Conservation (phyloP, 805 yeast species). For the Starmerella cellae region DNA sequence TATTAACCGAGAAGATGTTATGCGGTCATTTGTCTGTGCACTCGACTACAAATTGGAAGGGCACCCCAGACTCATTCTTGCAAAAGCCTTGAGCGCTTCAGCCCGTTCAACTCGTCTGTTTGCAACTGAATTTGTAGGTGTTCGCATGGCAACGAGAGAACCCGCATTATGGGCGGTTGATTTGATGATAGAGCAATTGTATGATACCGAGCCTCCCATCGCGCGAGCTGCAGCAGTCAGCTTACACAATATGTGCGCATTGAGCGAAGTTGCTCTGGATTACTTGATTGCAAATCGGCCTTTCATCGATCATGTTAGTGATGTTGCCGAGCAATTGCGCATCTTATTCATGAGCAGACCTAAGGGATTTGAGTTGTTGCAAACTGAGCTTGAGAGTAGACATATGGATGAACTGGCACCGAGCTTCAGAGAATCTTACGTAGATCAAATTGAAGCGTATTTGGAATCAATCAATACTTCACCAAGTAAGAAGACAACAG, state of each 20-base stretch:
- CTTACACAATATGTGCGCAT: constrained; percentile 41
- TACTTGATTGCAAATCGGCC: constrained; percentile 45
- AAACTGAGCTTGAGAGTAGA: constrained; percentile 37
- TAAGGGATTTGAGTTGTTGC: constrained; percentile 54
- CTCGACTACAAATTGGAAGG: constrained; percentile 48
- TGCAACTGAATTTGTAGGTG: constrained; percentile 41
- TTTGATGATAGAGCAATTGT: constrained; percentile 50
- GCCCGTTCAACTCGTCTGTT: constrained; percentile 39
- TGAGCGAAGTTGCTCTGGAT: constrained; percentile 33
- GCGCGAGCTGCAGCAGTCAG: constrained; percentile 43
- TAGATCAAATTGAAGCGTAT: constrained; percentile 26
- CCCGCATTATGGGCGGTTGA: constrained; percentile 36
- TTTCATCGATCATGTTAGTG: constrained; percentile 40
- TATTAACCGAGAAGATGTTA: constrained; percentile 21
- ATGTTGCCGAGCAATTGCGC: constrained; percentile 43
- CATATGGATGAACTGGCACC: constrained; percentile 61
- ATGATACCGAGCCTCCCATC: constrained; percentile 49
- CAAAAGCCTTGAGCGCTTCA: constrained; percentile 49
- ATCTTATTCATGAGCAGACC: constrained; percentile 52
- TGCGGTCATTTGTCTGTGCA: constrained; percentile 38
- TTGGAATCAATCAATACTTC: constrained; percentile 14
- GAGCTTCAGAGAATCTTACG: constrained; percentile 26
- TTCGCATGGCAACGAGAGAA: constrained; percentile 8
- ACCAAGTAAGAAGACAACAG: neutral
- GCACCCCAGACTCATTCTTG: constrained; percentile 54